Evolutionary conservation across 306 rosid genomes (phyloP).

Genomic region (Inga leiocalycina): DNA sequence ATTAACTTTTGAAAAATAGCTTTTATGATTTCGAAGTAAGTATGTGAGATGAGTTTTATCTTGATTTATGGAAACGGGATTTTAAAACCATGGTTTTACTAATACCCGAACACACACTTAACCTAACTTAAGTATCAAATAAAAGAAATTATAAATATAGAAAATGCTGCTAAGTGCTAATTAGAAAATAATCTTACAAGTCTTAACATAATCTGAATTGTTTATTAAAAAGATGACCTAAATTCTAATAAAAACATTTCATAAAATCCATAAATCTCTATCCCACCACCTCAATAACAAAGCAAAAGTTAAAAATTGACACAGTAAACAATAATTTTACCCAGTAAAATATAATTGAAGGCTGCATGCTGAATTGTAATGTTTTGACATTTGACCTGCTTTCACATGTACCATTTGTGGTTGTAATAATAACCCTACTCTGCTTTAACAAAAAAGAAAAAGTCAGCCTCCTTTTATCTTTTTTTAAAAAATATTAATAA

Average conservation of each 20-base stretch:
- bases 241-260: neutral
- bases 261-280: neutral
- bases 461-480: conserved; percentile 39
- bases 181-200: too few species aligned
- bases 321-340: neutral
- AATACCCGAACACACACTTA: too few species aligned
- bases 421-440: conserved; percentile 32
- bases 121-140: too few species aligned
- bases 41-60: too few species aligned
- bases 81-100: too few species aligned
- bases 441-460: conserved; percentile 35
- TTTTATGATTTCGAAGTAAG: too few species aligned
- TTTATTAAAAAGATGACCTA: neutral
- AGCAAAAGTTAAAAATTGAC: neutral
- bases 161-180: neutral
- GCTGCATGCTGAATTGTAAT: neutral
- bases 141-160: too few species aligned
- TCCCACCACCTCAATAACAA: too few species aligned
- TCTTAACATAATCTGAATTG: neutral
- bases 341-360: neutral
- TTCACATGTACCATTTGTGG: conserved; percentile 48
- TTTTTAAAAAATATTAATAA: neutral
- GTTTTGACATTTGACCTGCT: conserved; percentile 37
- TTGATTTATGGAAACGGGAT: too few species aligned
- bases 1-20: too few species aligned